Conservation (phyloP, 768 basidiomycete genomes). For the Ramaria rubella region DNA sequence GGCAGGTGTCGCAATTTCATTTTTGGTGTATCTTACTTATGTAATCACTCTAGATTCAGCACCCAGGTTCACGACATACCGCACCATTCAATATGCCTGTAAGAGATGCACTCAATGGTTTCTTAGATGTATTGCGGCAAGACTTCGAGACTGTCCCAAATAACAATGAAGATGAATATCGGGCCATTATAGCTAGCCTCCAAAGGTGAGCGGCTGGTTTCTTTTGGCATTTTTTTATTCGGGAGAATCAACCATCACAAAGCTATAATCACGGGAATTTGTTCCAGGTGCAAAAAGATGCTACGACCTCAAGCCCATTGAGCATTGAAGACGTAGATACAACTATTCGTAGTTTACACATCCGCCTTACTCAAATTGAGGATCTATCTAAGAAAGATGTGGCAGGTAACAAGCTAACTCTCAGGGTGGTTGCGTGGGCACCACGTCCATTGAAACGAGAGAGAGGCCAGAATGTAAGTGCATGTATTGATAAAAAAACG, state of each 20-base stretch:
- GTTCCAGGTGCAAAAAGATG: neutral
- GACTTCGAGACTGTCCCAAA: neutral
- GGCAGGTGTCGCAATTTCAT: neutral
- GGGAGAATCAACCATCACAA: neutral
- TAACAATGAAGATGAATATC: neutral
- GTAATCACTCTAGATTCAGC: neutral
- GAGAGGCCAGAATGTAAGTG: neutral
- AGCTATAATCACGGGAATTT: neutral
- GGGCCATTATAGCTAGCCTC: neutral
- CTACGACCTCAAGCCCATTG: neutral
- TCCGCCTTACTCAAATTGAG: neutral
- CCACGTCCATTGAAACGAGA: neutral
- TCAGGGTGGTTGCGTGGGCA: neutral
- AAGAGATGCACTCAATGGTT: neutral
- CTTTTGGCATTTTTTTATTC: neutral
- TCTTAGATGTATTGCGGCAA: neutral
- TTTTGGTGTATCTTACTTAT: neutral
- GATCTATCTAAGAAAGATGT: neutral
- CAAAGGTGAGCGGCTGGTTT: neutral
- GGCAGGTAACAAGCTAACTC: neutral
- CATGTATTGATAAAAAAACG: no score
- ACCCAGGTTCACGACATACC: neutral
- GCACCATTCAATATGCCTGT: neutral
- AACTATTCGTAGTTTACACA: neutral
- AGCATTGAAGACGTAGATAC: neutral